These are phyloP conservation scores for Diplocarpon rosae DNA, from an alignment of 2,329 filamentous ascomycete species.

Conservation along the genomic window DNA sequence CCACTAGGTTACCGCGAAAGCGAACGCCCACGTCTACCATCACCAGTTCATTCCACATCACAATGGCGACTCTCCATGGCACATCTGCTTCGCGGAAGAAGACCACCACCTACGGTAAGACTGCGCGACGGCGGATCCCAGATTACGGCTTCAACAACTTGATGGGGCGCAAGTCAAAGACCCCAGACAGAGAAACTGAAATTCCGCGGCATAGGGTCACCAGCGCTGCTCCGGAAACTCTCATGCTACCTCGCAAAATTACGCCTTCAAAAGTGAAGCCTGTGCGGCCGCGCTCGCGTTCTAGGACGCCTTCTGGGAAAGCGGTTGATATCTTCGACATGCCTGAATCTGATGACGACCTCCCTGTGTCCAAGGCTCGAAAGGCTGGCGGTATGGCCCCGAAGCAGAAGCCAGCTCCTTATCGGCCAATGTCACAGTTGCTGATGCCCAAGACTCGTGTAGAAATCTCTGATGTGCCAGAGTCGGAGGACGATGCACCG, in stretches of 20 bases:
- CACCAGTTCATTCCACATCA: neutral
- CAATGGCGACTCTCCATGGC: slow-evolving; percentile 24
- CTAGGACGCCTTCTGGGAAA: slow-evolving; percentile 5
- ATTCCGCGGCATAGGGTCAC: neutral
- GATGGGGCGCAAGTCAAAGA: slow-evolving; percentile 13
- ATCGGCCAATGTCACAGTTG: neutral
- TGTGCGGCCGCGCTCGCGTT: neutral
- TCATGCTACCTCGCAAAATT: neutral
- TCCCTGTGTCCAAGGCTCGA: neutral
- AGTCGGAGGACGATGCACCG: slow-evolving; percentile 3
- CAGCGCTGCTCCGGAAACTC: slow-evolving; percentile 1
- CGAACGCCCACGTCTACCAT: too few relatives aligned
- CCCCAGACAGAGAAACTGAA: slow-evolving; percentile 10
- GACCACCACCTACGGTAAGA: slow-evolving; percentile 27
- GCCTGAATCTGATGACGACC: slow-evolving; percentile 19
- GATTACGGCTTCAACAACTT: slow-evolving; percentile 19
- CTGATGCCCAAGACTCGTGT: neutral
- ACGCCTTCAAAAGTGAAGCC: slow-evolving; percentile 8
- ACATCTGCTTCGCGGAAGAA: slow-evolving; percentile 19
- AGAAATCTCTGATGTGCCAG: slow-evolving; percentile 7
- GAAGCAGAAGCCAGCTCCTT: neutral
- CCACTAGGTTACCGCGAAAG: too few relatives aligned
- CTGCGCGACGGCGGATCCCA: slow-evolving; percentile 22
- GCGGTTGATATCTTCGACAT: slow-evolving; percentile 11
- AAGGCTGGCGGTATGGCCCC: neutral